Base-by-base conservation (phyloP, 306 rosid genomes). In the Medicago truncatula region DNA sequence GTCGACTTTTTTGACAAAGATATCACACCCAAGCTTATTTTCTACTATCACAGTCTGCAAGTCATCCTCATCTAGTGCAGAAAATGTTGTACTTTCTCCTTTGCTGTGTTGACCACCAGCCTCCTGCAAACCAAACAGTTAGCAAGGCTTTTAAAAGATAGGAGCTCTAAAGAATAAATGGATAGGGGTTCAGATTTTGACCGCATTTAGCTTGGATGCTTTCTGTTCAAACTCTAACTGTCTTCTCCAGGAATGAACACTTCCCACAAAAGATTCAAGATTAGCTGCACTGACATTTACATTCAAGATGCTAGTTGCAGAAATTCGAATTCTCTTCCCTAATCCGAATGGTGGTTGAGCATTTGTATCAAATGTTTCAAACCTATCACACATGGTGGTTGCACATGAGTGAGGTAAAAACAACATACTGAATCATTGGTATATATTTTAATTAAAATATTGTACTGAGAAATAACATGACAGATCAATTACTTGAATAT, bases 1-100 rank as follows among this genome's bases (percentile, higher is more conserved):
- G 78, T 89, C 97, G 73, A 75, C 82, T 59, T 81, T 90, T 87
- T 87, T 95, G 62, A 95, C 78, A 85, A 81, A 95, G 15, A 90
- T 85, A 76, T 90, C 93, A 44, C 96, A 86, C 61, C 99, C 99
- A 77, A 95, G 99, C 76, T 86, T 88, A 82, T 95, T 95, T 85
- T 95, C 98, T 72, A 95, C 63, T 46, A 91, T 65, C 62, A 92
- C 85, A 41, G 97, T 92, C 87, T 89, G 99, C 80, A 92, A 84
- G 80, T 95, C 99, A 83, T 95, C 98, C 79, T 90, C 97, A 84
- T 95, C 99, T 77, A 95, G 76, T 10, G 97, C 97, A 56, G 97
- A 95, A 80, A 89, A 84, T 71, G 93, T 84, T 71, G 83, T 56
- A 78, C 78, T 81, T 49, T 85, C 90, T 73, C 86, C 93, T 61